Evolutionary conservation across 176 grass and related monocot species (phyloP), one percentile per base, ranked within the genome.

Genomic region (Juncus inflexus): DNA sequence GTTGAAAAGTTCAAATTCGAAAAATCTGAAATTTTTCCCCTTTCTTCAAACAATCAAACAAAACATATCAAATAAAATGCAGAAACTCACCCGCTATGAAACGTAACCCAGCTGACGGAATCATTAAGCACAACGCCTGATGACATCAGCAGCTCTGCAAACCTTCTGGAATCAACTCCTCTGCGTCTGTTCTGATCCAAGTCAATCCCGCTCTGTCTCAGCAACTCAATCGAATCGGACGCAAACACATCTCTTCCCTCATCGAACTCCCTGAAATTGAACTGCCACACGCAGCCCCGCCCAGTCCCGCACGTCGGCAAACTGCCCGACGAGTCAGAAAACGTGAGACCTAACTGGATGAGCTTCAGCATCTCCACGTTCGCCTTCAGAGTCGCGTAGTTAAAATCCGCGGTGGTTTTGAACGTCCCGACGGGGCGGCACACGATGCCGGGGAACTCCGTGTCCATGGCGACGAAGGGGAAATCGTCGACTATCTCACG

Each of bases 291-390:
- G 57, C 88, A 86, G 11, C 92, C 85, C 7, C 85, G 84, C 3
- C 63, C 82, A 14, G 74, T 74, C 12, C 92, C 87, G 40, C 90
- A 86, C 2, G 83, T 69, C 0, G 92, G 92, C 28, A 97, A 81
- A 56, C 76, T 77, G 19, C 92, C 92, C 11, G 56, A 56, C n/a
- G 70, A 79, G 7, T 75, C 64, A 12, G 92, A 97, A 79, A 97
- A 91, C 50, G 88, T 97, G 63, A 97, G 75, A 0, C 92, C 92
- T 9, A 97, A 75, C 82, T 97, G 92, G 82, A 97, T 97, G 57
- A 97, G 83, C 55, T 97, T 90, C 35, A 97, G 84, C 88, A 91
- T 89, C 82, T 97, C 92, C 8, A 97, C 92, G 80, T 97, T 97
- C 70, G 85, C 83, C 74, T 91, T 97, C 36, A 97, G 83, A 60